Conservation (phyloP, 2,329 filamentous ascomycete genomes). For the Furcasterigmium sp. region DNA sequence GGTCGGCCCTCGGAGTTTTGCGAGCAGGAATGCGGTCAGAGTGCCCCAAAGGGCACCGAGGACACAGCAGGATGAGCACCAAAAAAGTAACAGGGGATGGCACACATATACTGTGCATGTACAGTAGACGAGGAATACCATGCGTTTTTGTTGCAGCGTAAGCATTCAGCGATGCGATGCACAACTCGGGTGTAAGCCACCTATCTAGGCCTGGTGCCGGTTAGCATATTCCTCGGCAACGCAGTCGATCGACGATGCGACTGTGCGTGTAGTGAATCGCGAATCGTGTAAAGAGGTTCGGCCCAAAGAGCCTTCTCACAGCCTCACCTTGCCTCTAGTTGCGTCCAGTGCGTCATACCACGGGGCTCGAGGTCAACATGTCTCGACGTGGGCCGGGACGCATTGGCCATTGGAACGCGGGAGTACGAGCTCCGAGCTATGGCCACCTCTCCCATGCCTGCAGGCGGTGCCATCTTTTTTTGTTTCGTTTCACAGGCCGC, state of each 20-base stretch:
- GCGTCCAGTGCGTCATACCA: too few species aligned
- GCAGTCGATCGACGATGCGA: too few species aligned
- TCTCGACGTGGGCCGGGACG: too few species aligned
- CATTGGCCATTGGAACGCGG: too few species aligned
- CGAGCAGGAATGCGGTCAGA: neutral
- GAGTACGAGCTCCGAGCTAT: neutral
- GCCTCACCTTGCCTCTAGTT: too few species aligned
- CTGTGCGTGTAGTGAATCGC: too few species aligned
- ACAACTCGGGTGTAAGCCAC: too few species aligned
- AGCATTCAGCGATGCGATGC: neutral
- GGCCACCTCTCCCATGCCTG: neutral
- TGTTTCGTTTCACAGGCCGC: neutral
- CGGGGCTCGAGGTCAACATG: too few species aligned
- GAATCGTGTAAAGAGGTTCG: too few species aligned
- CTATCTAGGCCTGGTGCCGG: too few species aligned
- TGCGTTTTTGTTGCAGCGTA: neutral
- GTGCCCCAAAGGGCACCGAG: neutral
- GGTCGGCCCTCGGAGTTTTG: slow-evolving; percentile 3
- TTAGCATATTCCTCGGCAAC: too few species aligned
- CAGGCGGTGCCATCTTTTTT: neutral
- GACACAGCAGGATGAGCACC: neutral
- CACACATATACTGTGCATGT: neutral
- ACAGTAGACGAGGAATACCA: neutral
- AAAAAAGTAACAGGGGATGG: neutral
- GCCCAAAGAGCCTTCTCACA: too few species aligned